These are phyloP conservation scores for Amanita exitialis DNA, from an alignment of 768 basidiomycete species.

Conservation along the genomic window DNA sequence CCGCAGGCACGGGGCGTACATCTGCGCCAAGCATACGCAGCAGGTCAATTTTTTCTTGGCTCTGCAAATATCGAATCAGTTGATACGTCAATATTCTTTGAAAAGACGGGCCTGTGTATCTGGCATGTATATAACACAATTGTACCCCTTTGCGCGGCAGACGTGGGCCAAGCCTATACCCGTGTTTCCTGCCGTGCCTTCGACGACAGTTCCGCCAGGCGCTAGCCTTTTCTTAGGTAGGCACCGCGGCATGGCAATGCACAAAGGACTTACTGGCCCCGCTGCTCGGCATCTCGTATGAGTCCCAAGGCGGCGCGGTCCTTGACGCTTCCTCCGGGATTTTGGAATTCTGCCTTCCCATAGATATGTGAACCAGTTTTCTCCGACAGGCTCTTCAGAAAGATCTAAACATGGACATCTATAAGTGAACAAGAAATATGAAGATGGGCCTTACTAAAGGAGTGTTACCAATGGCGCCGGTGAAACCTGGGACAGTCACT, in stretches of 20 bases:
- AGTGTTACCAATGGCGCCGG: constrained; percentile 86
- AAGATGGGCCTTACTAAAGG: constrained; percentile 54
- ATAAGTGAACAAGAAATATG: neutral
- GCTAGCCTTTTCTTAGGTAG: constrained; percentile 43
- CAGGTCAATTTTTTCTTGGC: constrained; percentile 97
- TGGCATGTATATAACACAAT: constrained; percentile 99
- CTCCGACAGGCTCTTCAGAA: constrained; percentile 72
- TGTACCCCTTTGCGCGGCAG: constrained; percentile 87
- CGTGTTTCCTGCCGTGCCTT: constrained; percentile 97
- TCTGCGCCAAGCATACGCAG: constrained; percentile 96
- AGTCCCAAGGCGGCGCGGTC: constrained; percentile 93
- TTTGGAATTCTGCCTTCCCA: constrained; percentile 98
- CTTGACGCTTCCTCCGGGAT: constrained; percentile 96
- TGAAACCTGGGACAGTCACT: constrained; percentile 61
- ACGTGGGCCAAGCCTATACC: constrained; percentile 95
- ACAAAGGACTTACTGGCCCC: constrained; percentile 51
- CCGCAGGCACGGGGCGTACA: constrained; percentile 92
- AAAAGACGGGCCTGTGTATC: constrained; percentile 59
- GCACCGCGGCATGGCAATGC: neutral
- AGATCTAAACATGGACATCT: constrained; percentile 44
- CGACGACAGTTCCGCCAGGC: constrained; percentile 94
- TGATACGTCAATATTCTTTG: neutral
- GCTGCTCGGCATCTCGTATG: constrained; percentile 76
- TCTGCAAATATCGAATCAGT: constrained; percentile 33
- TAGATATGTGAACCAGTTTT: constrained; percentile 76